A percentile compares a stretch with the other conserved stretches of the same genome.
phyloP scores from a whole-genome alignment of 305 asterid genomes.

The Euphrasia arctica region DNA sequence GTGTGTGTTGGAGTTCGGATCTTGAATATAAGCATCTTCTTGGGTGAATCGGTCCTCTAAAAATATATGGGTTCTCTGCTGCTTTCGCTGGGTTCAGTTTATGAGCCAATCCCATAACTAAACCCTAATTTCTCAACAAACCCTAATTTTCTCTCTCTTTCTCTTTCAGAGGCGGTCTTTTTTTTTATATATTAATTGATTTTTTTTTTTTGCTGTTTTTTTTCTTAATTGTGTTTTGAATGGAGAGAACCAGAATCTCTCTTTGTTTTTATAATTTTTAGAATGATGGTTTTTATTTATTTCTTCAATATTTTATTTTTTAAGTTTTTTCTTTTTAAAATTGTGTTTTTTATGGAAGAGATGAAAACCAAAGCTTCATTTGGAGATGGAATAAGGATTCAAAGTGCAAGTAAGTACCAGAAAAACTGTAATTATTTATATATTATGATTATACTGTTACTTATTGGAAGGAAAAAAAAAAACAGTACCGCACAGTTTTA shows the following conservation, averaged over 20 bases:
- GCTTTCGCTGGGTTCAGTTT: neutral
- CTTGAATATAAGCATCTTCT: slow-evolving; percentile 10
- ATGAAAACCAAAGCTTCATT: neutral
- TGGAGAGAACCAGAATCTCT: too few relatives aligned
- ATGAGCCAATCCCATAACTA: neutral
- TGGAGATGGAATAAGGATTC: neutral
- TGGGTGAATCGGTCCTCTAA: neutral
- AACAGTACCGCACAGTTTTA: too few relatives aligned
- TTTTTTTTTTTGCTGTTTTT: neutral
- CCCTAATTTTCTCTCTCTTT: neutral
- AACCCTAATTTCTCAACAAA: slow-evolving; percentile 24
- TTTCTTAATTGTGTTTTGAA: neutral
- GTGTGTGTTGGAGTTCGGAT: slow-evolving; percentile 1
- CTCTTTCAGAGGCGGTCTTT: too few relatives aligned
- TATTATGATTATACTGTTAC: too few relatives aligned
- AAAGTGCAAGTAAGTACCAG: neutral
- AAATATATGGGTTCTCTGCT: neutral
- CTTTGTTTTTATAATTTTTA: too few relatives aligned
- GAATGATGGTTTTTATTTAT: too few relatives aligned
- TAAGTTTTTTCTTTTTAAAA: too few relatives aligned
- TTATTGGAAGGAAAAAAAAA: too few relatives aligned
- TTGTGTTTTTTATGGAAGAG: neutral
- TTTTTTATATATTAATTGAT: too few relatives aligned
- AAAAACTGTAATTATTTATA: neutral
- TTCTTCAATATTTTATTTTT: too few relatives aligned